Evolutionary conservation across 441 rosid species (phyloP).

Genomic region (Gossypium trilobum): DNA sequence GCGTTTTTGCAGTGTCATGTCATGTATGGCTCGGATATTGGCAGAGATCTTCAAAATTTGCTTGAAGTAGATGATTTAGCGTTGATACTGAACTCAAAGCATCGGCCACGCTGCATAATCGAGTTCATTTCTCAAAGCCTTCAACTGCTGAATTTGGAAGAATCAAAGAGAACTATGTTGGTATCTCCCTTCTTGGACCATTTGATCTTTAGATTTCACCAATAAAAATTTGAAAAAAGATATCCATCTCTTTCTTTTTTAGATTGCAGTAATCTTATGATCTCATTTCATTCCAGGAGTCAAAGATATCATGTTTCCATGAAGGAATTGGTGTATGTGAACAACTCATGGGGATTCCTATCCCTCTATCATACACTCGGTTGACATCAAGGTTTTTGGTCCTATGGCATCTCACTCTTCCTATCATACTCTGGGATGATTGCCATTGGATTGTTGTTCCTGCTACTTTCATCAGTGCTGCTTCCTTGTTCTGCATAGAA

Average conservation of each 20-base stretch:
- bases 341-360: slow-evolving; percentile 70
- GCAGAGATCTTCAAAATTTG: slow-evolving; percentile 48
- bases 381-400: slow-evolving; percentile 88
- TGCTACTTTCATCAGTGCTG: slow-evolving; percentile 88
- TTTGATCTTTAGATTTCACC: background rate
- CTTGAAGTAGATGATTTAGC: slow-evolving; percentile 68
- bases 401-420: slow-evolving; percentile 89
- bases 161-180: slow-evolving; percentile 51
- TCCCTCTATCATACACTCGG: slow-evolving; percentile 86
- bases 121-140: slow-evolving; percentile 74
- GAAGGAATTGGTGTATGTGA: slow-evolving; percentile 83
- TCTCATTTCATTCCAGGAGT: slow-evolving; percentile 36
- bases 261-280: background rate
- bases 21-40: slow-evolving; percentile 57
- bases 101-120: slow-evolving; percentile 75
- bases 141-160: slow-evolving; percentile 52
- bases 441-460: slow-evolving; percentile 96
- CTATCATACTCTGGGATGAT: slow-evolving; percentile 89
- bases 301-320: slow-evolving; percentile 59
- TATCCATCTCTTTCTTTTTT: background rate
- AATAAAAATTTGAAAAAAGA: background rate
- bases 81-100: slow-evolving; percentile 56
- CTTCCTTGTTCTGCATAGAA: slow-evolving; percentile 90
- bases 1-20: slow-evolving; percentile 62
- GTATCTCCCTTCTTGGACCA: slow-evolving; percentile 28